These are phyloP conservation scores for Haematococcus lacustris DNA, from an alignment of 139 green algal species.

Conservation along the genomic window DNA sequence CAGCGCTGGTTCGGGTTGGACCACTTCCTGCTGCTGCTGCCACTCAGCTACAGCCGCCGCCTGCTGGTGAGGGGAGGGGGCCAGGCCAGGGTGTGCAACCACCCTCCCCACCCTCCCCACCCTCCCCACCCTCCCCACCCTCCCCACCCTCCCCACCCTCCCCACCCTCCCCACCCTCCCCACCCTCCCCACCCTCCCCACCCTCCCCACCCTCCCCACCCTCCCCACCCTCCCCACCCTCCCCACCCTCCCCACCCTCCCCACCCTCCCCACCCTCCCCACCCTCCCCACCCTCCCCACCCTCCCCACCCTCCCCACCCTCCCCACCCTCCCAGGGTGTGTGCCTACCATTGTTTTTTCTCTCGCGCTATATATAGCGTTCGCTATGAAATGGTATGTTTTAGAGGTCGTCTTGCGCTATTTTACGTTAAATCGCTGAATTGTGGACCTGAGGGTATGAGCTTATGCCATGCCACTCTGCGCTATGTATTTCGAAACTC, in stretches of 20 bases:
- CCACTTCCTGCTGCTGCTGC: conserved; percentile 55
- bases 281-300: neutral
- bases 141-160: neutral
- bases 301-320: no score
- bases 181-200: neutral
- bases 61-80: conserved; percentile 38
- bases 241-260: no score
- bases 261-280: neutral
- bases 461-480: no score
- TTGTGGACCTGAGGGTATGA: no score
- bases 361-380: no score
- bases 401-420: no score
- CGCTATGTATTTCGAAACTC: no score
- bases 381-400: no score
- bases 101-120: neutral
- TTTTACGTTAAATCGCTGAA: no score
- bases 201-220: neutral
- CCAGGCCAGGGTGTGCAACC: no score
- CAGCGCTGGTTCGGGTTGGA: conserved; percentile 69
- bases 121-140: neutral
- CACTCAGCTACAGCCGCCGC: conserved; percentile 56
- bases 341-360: no score
- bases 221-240: neutral
- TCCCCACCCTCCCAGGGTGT: no score
- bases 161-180: neutral